These are phyloP conservation scores for Eucalyptus cloeziana DNA, from an alignment of 345 rosid species.

Conservation along the genomic window DNA sequence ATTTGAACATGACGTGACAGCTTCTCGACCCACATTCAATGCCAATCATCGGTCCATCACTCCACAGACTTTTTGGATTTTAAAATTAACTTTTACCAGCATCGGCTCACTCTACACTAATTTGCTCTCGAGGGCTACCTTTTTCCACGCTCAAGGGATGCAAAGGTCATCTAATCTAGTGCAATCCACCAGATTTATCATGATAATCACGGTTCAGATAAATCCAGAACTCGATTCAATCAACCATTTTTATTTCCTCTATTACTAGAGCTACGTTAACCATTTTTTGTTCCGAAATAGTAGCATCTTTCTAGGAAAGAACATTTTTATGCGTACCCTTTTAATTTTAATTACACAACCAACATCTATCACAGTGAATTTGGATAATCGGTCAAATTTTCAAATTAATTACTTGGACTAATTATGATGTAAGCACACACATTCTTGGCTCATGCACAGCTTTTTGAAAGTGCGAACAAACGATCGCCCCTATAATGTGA, in stretches of 20 bases:
- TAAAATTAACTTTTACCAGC: neutral
- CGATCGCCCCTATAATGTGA: neutral
- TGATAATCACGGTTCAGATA: neutral
- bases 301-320: neutral
- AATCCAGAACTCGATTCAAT: neutral
- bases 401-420: neutral
- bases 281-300: neutral
- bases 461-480: neutral
- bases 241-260: neutral
- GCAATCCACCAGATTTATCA: neutral
- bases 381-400: neutral
- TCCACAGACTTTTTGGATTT: neutral
- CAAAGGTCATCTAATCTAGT: neutral
- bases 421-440: neutral
- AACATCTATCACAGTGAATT: neutral
- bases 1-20: neutral
- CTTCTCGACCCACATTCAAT: neutral
- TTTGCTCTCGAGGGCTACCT: neutral
- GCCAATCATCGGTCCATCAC: neutral
- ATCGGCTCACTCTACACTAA: neutral
- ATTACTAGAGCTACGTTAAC: neutral
- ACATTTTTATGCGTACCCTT: neutral
- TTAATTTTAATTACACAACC: neutral
- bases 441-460: neutral
- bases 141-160: neutral